phyloP scores from a whole-genome alignment of 495 filamentous ascomycete species.

The Ramalina intermedia region DNA sequence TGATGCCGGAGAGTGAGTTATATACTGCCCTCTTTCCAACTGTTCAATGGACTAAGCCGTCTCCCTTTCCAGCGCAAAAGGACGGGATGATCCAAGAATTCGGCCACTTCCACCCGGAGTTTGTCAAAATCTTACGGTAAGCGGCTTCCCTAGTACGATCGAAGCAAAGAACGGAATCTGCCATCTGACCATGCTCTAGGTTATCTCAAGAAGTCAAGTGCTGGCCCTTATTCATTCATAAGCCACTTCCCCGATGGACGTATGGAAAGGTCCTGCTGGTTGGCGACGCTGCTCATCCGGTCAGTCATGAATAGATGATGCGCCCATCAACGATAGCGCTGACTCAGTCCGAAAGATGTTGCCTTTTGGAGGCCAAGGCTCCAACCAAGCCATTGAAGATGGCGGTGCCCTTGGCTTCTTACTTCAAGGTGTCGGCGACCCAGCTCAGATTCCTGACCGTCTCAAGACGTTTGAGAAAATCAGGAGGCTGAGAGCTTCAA shows the following conservation, averaged over 20 bases:
- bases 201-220: constrained; percentile 31
- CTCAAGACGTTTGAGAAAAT: constrained; percentile 25
- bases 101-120: constrained; percentile 9
- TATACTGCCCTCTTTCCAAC: not conserved
- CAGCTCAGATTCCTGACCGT: constrained; percentile 13
- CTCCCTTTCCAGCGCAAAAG: constrained; percentile 7
- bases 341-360: constrained; percentile 23
- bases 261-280: constrained; percentile 29
- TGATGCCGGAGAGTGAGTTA: no score
- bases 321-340: not conserved
- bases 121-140: constrained; percentile 14
- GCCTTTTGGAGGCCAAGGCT: constrained; percentile 25
- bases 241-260: constrained; percentile 22
- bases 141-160: not conserved
- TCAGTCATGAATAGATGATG: not conserved
- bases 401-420: constrained; percentile 23
- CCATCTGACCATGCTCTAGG: not conserved
- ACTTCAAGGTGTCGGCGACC: constrained; percentile 18
- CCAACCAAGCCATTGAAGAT: constrained; percentile 29
- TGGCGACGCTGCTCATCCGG: constrained; percentile 35
- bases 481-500: constrained; percentile 19
- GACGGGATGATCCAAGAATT: constrained; percentile 15
- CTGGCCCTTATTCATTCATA: constrained; percentile 32
- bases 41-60: constrained; percentile 1
- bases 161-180: not conserved